A percentile compares a stretch with the other conserved stretches of the same genome.
Conservation (phyloP, 768 basidiomycete species). For the Boletus tylopilopsis region DNA sequence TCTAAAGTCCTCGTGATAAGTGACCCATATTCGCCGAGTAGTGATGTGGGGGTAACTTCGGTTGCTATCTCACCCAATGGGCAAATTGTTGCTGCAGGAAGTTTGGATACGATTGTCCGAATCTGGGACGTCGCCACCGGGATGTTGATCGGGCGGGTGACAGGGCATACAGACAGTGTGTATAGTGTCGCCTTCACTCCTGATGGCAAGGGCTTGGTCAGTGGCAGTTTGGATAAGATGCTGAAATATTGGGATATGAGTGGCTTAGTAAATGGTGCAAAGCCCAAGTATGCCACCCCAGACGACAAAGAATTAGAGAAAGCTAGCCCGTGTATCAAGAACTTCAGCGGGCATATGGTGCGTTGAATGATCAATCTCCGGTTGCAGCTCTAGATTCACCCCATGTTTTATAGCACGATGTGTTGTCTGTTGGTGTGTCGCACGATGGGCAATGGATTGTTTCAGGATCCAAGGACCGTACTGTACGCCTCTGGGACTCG, state of each 20-base stretch:
- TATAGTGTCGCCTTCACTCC: constrained; percentile 92
- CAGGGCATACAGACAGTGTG: constrained; percentile 80
- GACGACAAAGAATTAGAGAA: constrained; percentile 49
- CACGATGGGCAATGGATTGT: constrained; percentile 95
- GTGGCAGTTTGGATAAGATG: constrained; percentile 87
- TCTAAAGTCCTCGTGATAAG: constrained; percentile 36
- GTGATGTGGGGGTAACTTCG: constrained; percentile 69
- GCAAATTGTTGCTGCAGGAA: constrained; percentile 59
- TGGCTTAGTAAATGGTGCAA: constrained; percentile 30
- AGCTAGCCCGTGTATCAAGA: constrained; percentile 64
- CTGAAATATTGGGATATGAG: constrained; percentile 82
- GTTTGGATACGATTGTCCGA: constrained; percentile 70
- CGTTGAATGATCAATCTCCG: constrained; percentile 20
- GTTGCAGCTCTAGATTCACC: constrained; percentile 1
- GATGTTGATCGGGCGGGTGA: constrained; percentile 62
- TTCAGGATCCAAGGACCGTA: constrained; percentile 92
- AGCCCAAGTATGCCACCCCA: constrained; percentile 30
- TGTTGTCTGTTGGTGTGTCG: constrained; percentile 76
- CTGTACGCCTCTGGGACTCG: constrained; percentile 93
- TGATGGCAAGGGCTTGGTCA: constrained; percentile 83
- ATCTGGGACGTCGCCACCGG: constrained; percentile 79
- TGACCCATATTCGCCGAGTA: constrained; percentile 44
- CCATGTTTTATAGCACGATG: constrained; percentile 51
- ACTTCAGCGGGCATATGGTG: constrained; percentile 86
- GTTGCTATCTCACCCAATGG: constrained; percentile 79